Percentiles rank a stretch among this genome's conserved stretches.
These are phyloP conservation scores for Rubia peregrina DNA, from an alignment of 305 asterid species.

Conservation along the genomic window DNA sequence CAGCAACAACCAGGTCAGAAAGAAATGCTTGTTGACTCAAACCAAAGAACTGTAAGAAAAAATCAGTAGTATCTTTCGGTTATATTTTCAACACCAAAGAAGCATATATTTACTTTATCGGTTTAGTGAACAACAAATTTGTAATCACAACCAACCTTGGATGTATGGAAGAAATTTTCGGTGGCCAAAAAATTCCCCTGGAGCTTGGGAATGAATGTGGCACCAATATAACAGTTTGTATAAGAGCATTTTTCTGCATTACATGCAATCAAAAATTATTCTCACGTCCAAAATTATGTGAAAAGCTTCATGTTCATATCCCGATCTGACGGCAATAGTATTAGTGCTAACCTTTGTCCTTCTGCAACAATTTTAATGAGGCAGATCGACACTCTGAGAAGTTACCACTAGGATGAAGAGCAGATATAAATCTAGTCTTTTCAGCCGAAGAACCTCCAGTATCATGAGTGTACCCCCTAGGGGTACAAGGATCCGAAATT, in stretches of 20 bases:
- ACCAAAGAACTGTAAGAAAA: constrained; percentile 60
- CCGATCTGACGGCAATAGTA: background rate
- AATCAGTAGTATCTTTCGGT: background rate
- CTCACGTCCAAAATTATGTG: background rate
- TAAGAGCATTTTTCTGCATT: constrained; percentile 70
- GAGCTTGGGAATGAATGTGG: constrained; percentile 81
- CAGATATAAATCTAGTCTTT: constrained; percentile 35
- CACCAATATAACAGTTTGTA: constrained; percentile 57
- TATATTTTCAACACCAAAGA: background rate
- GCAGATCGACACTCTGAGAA: constrained; percentile 85
- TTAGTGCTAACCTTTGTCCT: constrained; percentile 59
- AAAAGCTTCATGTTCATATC: background rate
- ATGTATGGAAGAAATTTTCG: constrained; percentile 87
- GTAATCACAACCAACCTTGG: constrained; percentile 45
- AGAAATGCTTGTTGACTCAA: constrained; percentile 59
- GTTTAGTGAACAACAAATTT: background rate
- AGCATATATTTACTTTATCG: background rate
- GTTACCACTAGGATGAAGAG: constrained; percentile 73
- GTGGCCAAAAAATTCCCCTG: constrained; percentile 90
- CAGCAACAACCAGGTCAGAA: constrained; percentile 73
- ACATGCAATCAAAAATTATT: constrained; percentile 8
- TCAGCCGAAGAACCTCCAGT: constrained; percentile 33
- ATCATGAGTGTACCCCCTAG: constrained; percentile 61
- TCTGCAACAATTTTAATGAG: constrained; percentile 65
- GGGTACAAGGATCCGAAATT: constrained; percentile 78